Conservation (phyloP, 1,284 basidiomycete species). For the Moesziomyces sp. region DNA sequence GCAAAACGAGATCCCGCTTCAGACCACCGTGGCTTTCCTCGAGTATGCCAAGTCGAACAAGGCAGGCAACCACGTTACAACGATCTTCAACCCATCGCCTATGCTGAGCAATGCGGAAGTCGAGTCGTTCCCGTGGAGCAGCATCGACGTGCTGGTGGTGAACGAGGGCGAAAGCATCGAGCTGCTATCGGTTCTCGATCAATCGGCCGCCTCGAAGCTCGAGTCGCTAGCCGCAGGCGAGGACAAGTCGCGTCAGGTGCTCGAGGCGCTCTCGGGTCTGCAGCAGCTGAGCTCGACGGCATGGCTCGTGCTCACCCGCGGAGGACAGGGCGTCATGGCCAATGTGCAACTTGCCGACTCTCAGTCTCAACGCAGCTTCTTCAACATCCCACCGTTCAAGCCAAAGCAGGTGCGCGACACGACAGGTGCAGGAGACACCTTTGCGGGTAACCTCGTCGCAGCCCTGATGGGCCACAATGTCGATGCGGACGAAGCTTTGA, state of each 20-base stretch:
- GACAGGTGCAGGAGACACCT: constrained; percentile 67
- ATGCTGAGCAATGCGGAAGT: constrained; percentile 70
- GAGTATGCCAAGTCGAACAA: constrained; percentile 23
- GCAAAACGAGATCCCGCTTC: constrained; percentile 73
- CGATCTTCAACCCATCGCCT: constrained; percentile 73
- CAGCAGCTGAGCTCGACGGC: constrained; percentile 26
- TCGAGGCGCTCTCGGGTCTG: constrained; percentile 44
- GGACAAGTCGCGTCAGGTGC: constrained; percentile 19
- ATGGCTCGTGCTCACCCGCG: constrained; percentile 64
- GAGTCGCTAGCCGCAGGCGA: constrained; percentile 25
- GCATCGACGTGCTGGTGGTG: constrained; percentile 71
- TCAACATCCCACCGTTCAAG: constrained; percentile 47
- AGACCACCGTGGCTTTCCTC: constrained; percentile 70
- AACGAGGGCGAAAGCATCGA: constrained; percentile 71
- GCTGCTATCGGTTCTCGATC: constrained; percentile 56
- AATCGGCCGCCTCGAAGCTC: constrained; percentile 6
- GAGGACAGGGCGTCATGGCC: constrained; percentile 56
- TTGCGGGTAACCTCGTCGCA: constrained; percentile 62
- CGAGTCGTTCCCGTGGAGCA: constrained; percentile 70
- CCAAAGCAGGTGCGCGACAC: constrained; percentile 60
- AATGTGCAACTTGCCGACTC: constrained; percentile 28
- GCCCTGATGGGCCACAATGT: constrained; percentile 52
- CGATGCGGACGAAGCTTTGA: constrained; percentile 11
- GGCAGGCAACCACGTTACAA: constrained; percentile 20
- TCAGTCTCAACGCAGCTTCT: constrained; percentile 17